Evolutionary conservation across 1,284 basidiomycete species (phyloP).

Genomic region (Fomitopsis pinicola): DNA sequence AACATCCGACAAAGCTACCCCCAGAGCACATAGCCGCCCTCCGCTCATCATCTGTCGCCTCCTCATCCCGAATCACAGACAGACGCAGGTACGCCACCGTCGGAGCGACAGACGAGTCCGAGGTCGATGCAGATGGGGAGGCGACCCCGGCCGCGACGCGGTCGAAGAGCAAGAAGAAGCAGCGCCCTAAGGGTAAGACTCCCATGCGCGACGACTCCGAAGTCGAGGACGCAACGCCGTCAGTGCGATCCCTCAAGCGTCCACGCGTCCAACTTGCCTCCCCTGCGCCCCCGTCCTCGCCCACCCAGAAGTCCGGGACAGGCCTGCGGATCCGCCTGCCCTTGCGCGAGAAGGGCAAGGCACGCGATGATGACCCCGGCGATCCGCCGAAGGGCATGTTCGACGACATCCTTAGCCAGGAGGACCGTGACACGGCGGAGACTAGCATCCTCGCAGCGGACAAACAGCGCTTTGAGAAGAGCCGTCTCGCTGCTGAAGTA

Average conservation of each 20-base stretch:
- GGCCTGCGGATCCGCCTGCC: conserved; percentile 54
- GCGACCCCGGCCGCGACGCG: conserved; percentile 20
- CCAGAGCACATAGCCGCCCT: conserved; percentile 5
- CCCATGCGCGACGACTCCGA: conserved; percentile 11
- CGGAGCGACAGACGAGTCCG: conserved; percentile 22
- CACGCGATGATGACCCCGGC: conserved; percentile 53
- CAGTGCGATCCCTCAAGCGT: conserved; percentile 32
- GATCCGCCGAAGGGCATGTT: conserved; percentile 57
- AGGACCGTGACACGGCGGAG: conserved; percentile 73
- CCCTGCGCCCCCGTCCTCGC: conserved; percentile 27
- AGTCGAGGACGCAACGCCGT: conserved; percentile 23
- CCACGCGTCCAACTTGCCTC: conserved; percentile 35
- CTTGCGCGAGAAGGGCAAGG: conserved; percentile 53
- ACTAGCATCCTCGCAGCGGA: conserved; percentile 70
- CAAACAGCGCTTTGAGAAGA: conserved; percentile 74
- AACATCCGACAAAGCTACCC: conserved; percentile 4
- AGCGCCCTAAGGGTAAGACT: conserved; percentile 24
- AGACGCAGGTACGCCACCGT: conserved; percentile 7
- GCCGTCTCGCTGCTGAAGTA: conserved; percentile 70
- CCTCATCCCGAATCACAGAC: conserved; percentile 38
- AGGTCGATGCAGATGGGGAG: conserved; percentile 24
- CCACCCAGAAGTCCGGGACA: conserved; percentile 22
- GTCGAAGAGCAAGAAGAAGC: conserved; percentile 20
- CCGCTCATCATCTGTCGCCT: conserved; percentile 43
- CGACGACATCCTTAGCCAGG: conserved; percentile 70